Evolutionary conservation across 257 asterid genomes (phyloP).

Genomic region (Fraxinus cuspidata): DNA sequence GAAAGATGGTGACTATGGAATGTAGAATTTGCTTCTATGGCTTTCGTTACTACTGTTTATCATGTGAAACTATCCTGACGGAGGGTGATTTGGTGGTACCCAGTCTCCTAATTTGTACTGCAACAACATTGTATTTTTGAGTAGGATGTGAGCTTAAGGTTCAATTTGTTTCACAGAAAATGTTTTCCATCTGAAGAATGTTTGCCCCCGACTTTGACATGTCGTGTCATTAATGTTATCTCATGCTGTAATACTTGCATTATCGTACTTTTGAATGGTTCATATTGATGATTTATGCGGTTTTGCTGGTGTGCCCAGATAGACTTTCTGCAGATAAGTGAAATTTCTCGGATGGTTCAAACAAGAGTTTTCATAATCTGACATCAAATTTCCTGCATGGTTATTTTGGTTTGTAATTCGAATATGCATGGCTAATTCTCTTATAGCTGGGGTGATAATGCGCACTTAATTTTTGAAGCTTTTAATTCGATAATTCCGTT

Average conservation of each 20-base stretch:
- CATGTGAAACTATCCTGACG: not conserved
- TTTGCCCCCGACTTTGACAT: not conserved
- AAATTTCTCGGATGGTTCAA: too few species aligned
- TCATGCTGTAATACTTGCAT: not conserved
- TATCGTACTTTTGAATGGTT: not conserved
- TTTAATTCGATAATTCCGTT: too few species aligned
- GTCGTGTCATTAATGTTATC: not conserved
- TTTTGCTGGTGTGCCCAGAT: not conserved
- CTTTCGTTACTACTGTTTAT: slow-evolving; percentile 1
- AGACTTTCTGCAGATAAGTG: too few species aligned
- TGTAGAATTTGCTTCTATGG: slow-evolving; percentile 20
- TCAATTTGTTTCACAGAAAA: not conserved
- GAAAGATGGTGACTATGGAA: slow-evolving; percentile 19
- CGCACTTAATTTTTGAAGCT: too few species aligned
- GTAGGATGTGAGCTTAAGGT: not conserved
- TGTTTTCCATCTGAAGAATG: not conserved
- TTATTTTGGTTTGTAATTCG: too few species aligned
- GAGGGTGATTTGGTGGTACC: not conserved
- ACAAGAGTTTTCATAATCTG: too few species aligned
- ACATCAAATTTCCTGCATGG: too few species aligned
- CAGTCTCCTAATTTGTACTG: not conserved
- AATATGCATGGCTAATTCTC: too few species aligned
- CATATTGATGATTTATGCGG: not conserved
- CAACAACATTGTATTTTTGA: not conserved
- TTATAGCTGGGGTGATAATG: too few species aligned